These are phyloP conservation scores for button mushroom (Agaricus bisporus) DNA, from an alignment of 768 basidiomycete species.

Conservation along the genomic window DNA sequence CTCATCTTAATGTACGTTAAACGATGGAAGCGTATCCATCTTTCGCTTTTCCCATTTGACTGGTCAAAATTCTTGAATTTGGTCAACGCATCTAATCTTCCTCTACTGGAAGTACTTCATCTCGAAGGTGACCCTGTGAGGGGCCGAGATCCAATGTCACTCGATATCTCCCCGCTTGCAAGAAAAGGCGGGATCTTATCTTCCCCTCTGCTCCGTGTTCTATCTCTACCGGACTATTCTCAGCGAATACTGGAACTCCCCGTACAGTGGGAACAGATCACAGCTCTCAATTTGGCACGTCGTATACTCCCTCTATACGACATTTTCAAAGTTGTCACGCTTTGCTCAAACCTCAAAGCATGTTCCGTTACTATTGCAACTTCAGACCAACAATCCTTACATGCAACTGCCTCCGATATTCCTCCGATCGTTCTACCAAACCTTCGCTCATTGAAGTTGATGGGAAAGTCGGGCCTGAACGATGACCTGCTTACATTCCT, in stretches of 20 bases:
- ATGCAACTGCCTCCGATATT: too few relatives aligned
- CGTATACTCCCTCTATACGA: too few relatives aligned
- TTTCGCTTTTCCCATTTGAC: neutral
- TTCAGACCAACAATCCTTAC: too few relatives aligned
- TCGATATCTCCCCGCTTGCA: neutral
- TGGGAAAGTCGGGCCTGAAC: too few relatives aligned
- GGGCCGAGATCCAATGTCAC: neutral
- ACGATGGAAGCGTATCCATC: neutral
- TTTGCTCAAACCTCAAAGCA: too few relatives aligned
- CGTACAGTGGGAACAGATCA: neutral
- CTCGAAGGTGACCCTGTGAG: neutral
- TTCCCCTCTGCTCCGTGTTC: neutral
- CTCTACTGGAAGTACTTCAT: neutral
- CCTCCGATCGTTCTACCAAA: too few relatives aligned
- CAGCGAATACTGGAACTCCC: neutral
- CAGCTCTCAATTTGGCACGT: neutral
- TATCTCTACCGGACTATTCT: neutral
- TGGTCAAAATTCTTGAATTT: neutral
- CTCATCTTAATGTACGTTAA: neutral
- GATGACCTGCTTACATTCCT: too few relatives aligned
- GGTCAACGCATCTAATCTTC: neutral
- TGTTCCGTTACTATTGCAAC: too few relatives aligned
- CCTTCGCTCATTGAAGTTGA: too few relatives aligned
- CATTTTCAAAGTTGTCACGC: too few relatives aligned
- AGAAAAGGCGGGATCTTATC: neutral